Conservation (phyloP, 148 eudicot species). For the Vaccinium myrtillus region DNA sequence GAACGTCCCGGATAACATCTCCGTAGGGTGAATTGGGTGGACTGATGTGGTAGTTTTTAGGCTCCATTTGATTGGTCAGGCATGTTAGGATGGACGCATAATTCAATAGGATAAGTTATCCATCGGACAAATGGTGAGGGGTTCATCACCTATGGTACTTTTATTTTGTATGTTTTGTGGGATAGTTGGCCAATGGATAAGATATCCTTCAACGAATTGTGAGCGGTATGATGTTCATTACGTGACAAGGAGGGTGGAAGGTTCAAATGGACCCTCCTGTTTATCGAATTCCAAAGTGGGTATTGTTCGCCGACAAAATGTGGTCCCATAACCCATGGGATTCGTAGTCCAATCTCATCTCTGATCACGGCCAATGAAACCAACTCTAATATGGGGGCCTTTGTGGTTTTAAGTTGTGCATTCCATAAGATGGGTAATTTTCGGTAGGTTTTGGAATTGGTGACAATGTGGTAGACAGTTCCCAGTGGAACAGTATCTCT, state of each 20-base stretch:
- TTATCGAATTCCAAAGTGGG: background rate
- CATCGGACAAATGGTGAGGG: background rate
- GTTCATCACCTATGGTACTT: background rate
- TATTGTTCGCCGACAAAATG: background rate
- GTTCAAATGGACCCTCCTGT: background rate
- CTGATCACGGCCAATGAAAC: background rate
- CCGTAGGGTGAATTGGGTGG: background rate
- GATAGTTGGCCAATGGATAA: background rate
- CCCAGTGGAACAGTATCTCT: background rate
- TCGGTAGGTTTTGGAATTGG: background rate
- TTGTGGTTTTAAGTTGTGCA: background rate
- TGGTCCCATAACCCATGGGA: background rate
- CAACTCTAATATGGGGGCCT: background rate
- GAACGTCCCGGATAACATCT: background rate
- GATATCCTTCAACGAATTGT: background rate
- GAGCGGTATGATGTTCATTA: background rate
- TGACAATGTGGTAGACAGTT: background rate
- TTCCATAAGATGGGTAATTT: background rate
- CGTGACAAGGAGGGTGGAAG: background rate
- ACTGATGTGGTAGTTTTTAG: background rate
- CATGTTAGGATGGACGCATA: background rate
- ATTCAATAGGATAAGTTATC: background rate
- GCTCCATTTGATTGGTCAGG: slow-evolving; percentile 1
- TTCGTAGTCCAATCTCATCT: background rate
- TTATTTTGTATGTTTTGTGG: background rate